Percentiles rank a stretch among this genome's conserved stretches.
phyloP scores from a whole-genome alignment of 768 basidiomycete species.

The Suillus weaverae region DNA sequence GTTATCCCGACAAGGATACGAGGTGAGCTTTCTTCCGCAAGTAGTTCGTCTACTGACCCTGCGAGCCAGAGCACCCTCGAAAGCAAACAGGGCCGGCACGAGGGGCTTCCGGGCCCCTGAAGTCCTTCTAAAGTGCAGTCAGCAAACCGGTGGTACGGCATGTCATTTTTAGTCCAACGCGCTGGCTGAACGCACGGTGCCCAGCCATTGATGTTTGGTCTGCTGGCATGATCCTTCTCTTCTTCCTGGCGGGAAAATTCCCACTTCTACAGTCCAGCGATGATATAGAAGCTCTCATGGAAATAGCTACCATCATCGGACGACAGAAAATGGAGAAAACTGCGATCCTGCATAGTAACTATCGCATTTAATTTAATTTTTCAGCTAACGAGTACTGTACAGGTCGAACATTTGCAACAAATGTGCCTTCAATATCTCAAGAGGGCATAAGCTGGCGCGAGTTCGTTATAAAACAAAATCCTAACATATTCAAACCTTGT shows the following conservation, averaged over 20 bases:
- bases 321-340: constrained; percentile 78
- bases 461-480: constrained; percentile 79
- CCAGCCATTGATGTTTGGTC: constrained; percentile 97
- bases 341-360: constrained; percentile 86
- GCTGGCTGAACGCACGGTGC: constrained; percentile 11
- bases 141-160: constrained; percentile 85
- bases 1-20: constrained; percentile 73
- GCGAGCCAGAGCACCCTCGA: constrained; percentile 66
- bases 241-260: constrained; percentile 90
- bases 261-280: constrained; percentile 93
- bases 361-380: background rate
- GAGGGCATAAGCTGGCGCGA: constrained; percentile 70
- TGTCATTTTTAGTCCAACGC: constrained; percentile 12
- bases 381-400: constrained; percentile 10
- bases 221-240: constrained; percentile 86
- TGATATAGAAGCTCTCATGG: constrained; percentile 94
- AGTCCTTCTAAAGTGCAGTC: constrained; percentile 89
- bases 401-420: constrained; percentile 92
- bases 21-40: constrained; percentile 43
- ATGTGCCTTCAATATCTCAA: constrained; percentile 73
- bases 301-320: constrained; percentile 87
- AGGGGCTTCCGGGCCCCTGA: constrained; percentile 97
- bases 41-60: background rate
- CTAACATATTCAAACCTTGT: constrained; percentile 55
- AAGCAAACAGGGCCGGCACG: constrained; percentile 96